These are phyloP conservation scores for Zanthoxylum bungeanum DNA, from an alignment of 345 rosid genomes.

Conservation along the genomic window DNA sequence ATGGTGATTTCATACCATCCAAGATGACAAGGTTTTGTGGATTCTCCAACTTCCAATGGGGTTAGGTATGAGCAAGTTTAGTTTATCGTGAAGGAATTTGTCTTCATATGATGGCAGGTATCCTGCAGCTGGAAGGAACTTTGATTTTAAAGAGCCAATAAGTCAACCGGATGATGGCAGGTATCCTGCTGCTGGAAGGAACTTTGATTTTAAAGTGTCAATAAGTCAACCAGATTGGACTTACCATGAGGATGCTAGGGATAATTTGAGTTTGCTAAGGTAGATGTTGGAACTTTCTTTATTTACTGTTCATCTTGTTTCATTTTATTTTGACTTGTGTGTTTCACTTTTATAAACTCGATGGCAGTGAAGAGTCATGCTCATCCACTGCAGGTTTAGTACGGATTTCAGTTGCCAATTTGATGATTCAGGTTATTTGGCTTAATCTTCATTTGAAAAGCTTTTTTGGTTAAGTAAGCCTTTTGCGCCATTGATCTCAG, in stretches of 20 bases:
- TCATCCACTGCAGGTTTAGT: conserved; percentile 76
- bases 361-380: conserved; percentile 85
- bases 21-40: conserved; percentile 34
- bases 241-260: conserved; percentile 45
- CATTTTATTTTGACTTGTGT: conserved; percentile 2
- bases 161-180: too few species aligned
- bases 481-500: conserved; percentile 31
- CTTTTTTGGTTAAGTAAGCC: conserved; percentile 1
- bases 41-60: conserved; percentile 12
- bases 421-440: conserved; percentile 3
- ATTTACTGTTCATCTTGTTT: conserved; percentile 14
- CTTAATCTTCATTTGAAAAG: conserved; percentile 3
- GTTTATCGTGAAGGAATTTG: conserved; percentile 10
- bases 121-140: conserved; percentile 11
- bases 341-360: conserved; percentile 23
- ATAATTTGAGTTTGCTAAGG: conserved; percentile 54
- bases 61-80: conserved; percentile 29
- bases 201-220: too few species aligned
- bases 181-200: too few species aligned
- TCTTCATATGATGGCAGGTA: conserved; percentile 26
- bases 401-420: conserved; percentile 6
- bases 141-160: conserved; percentile 25
- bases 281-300: conserved; percentile 27
- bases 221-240: conserved; percentile 40
- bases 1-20: conserved; percentile 25